These are phyloP conservation scores for Aspergillus sp. DNA, from an alignment of 2,329 filamentous ascomycete species.

Conservation along the genomic window DNA sequence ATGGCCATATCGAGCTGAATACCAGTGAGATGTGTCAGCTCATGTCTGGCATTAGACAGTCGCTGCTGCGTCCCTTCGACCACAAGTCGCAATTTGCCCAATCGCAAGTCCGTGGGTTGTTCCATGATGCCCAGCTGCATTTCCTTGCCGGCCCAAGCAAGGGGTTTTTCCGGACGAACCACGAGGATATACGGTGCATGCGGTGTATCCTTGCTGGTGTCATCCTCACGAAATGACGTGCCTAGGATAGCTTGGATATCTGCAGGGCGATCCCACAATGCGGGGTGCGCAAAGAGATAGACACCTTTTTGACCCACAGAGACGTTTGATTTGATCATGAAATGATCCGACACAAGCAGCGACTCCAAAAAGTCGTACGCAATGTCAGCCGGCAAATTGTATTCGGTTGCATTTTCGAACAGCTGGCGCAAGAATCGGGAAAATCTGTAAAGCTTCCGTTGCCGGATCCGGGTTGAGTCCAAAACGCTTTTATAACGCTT, in stretches of 20 bases:
- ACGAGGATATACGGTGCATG: constrained; percentile 80
- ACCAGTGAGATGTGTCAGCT: constrained; percentile 76
- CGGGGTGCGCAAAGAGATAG: constrained; percentile 81
- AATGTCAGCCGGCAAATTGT: constrained; percentile 73
- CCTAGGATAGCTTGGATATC: constrained; percentile 86
- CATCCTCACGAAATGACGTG: constrained; percentile 71
- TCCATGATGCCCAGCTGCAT: constrained; percentile 72
- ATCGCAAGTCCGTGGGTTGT: constrained; percentile 79
- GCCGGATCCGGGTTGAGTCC: constrained; percentile 92
- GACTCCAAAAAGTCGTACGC: constrained; percentile 78
- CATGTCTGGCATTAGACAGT: constrained; percentile 73
- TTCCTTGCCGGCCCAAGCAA: constrained; percentile 79
- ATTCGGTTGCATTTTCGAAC: constrained; percentile 96
- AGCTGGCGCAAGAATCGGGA: constrained; percentile 85
- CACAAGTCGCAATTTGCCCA: constrained; percentile 82
- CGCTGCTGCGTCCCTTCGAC: constrained; percentile 81
- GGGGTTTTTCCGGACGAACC: constrained; percentile 73
- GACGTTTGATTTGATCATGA: constrained; percentile 72
- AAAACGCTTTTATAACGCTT: constrained; percentile 95
- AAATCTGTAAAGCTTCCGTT: constrained; percentile 95
- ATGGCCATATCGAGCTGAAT: constrained; percentile 86
- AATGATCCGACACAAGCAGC: constrained; percentile 79
- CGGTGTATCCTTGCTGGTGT: constrained; percentile 68
- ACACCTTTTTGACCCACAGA: constrained; percentile 72
- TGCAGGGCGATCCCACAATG: constrained; percentile 70